These are phyloP conservation scores for Trypanosoma lewisi DNA, from an alignment of 208 protist genomes.

Conservation along the genomic window DNA sequence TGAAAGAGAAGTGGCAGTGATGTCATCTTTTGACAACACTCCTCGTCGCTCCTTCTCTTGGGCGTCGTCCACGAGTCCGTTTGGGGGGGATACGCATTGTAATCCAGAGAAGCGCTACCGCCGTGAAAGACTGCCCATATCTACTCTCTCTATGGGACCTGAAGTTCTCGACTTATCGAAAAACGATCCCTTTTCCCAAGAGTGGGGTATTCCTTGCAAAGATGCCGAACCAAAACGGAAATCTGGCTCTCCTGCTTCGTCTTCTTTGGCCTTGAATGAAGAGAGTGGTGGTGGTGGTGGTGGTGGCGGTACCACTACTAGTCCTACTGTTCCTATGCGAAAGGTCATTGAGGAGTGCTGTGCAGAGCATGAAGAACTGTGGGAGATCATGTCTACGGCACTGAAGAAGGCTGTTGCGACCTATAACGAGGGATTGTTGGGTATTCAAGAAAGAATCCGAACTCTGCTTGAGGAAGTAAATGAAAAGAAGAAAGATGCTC, in stretches of 20 bases:
- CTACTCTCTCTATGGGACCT: slow-evolving; percentile 13
- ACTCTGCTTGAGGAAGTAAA: neutral
- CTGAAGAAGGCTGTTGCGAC: slow-evolving; percentile 11
- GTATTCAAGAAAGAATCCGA: slow-evolving; percentile 9
- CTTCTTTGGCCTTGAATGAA: neutral
- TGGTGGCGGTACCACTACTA: too few relatives aligned
- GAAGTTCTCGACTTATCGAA: neutral
- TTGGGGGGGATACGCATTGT: neutral
- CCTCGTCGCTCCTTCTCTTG: neutral
- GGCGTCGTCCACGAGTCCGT: slow-evolving; percentile 6
- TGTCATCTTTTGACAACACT: neutral
- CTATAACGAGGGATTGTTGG: slow-evolving; percentile 18
- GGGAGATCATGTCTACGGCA: slow-evolving; percentile 1
- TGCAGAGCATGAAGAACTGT: slow-evolving; percentile 15
- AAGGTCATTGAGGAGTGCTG: slow-evolving; percentile 6
- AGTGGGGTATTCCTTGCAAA: neutral
- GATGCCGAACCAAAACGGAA: neutral
- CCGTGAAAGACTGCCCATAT: slow-evolving; percentile 18
- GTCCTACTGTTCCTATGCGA: neutral
- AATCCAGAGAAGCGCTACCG: slow-evolving; percentile 4
- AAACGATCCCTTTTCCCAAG: neutral
- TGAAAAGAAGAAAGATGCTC: neutral
- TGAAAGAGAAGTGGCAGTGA: neutral
- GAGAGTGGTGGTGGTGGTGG: neutral
- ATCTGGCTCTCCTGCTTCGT: slow-evolving; percentile 2